Percentiles rank a stretch among this genome's conserved stretches.
These are phyloP conservation scores for Halenospora varia DNA, from an alignment of 495 filamentous ascomycete species.

Conservation along the genomic window DNA sequence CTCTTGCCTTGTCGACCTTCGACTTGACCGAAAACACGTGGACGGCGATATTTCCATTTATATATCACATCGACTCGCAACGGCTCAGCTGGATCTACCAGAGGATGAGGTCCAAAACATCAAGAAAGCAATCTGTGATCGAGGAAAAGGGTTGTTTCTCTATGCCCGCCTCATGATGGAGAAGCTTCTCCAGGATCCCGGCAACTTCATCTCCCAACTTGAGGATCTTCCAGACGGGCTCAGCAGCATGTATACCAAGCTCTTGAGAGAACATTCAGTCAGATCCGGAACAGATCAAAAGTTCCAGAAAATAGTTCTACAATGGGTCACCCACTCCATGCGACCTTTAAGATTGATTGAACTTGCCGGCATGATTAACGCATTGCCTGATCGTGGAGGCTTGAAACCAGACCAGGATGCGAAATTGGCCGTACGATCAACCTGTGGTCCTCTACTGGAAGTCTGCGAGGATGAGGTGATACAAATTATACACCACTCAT, in stretches of 20 bases:
- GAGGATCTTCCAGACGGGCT: conserved; percentile 33
- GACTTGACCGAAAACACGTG: background rate
- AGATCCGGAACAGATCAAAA: conserved; percentile 30
- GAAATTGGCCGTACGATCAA: conserved; percentile 23
- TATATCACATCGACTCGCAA: background rate
- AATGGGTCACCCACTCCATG: conserved; percentile 42
- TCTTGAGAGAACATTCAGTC: conserved; percentile 36
- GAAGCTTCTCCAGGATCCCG: conserved; percentile 26
- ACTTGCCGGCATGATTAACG: conserved; percentile 35
- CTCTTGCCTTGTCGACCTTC: background rate
- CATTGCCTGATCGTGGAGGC: conserved; percentile 11
- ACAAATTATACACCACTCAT: conserved; percentile 44
- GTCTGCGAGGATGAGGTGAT: conserved; percentile 43
- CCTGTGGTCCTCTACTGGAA: conserved; percentile 45
- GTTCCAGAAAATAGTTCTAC: conserved; percentile 39
- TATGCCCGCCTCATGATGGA: conserved; percentile 45
- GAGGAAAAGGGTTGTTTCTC: conserved; percentile 36
- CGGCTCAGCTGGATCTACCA: background rate
- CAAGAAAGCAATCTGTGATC: background rate
- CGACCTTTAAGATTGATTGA: conserved; percentile 46
- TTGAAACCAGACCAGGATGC: conserved; percentile 16
- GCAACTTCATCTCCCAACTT: conserved; percentile 13
- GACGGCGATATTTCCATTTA: conserved; percentile 1
- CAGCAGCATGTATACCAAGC: conserved; percentile 40
- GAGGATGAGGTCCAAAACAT: background rate